Evolutionary conservation across 2,329 filamentous ascomycete species (phyloP).

Genomic region (Trichoderma hamatum): DNA sequence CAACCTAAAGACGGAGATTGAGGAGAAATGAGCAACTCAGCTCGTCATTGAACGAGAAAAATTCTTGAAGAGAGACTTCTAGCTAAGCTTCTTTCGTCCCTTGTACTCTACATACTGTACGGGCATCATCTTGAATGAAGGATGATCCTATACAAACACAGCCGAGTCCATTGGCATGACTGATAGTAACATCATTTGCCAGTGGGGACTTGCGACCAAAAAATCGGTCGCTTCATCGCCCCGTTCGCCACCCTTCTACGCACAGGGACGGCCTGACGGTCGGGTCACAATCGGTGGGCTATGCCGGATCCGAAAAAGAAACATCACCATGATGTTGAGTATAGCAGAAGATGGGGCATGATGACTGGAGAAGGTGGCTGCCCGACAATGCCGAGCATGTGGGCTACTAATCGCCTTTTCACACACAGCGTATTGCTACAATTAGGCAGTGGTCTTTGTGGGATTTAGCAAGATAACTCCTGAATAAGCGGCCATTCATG

Average conservation of each 20-base stretch:
- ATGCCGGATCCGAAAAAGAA: not conserved
- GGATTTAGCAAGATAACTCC: not conserved
- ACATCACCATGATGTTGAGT: not conserved
- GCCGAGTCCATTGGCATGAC: not conserved
- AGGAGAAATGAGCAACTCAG: not conserved
- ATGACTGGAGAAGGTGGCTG: not conserved
- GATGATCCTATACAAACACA: not conserved
- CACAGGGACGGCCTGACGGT: conserved; percentile 3
- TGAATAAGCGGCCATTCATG: not conserved
- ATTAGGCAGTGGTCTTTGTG: not conserved
- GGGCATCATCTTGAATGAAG: not conserved
- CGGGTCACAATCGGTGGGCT: conserved; percentile 1
- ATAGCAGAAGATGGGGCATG: not conserved
- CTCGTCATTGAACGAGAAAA: not conserved
- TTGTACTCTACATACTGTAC: conserved; percentile 2
- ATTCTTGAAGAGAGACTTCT: not conserved
- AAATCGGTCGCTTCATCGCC: not conserved
- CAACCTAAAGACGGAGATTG: not conserved
- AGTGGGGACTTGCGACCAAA: not conserved
- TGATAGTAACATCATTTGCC: not conserved
- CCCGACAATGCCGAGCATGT: not conserved
- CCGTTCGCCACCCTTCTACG: conserved; percentile 5
- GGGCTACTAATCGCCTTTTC: not conserved
- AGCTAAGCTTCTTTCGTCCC: not conserved
- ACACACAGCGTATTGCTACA: not conserved